Evolutionary conservation across 306 rosid genomes (phyloP).

Genomic region (Dryas alaskensis): DNA sequence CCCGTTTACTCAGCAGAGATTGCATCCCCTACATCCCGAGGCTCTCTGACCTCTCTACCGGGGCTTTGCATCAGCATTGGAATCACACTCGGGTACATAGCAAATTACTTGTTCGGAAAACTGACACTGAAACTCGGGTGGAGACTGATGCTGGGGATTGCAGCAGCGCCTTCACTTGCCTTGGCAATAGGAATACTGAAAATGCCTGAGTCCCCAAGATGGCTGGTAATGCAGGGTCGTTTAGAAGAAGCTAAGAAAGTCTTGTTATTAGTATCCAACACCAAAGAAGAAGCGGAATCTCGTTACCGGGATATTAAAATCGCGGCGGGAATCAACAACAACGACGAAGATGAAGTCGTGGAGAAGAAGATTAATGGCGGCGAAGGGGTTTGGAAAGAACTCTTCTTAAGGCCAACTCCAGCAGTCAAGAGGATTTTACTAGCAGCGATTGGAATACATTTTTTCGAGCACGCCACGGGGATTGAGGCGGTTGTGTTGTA

Average conservation of each 20-base stretch:
- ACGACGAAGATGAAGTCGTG: slow-evolving; percentile 23
- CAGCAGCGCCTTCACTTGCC: slow-evolving; percentile 60
- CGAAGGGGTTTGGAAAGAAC: slow-evolving; percentile 62
- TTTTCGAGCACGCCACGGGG: slow-evolving; percentile 74
- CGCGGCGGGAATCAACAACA: slow-evolving; percentile 51
- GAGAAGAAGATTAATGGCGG: slow-evolving; percentile 6
- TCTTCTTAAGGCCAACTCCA: slow-evolving; percentile 50
- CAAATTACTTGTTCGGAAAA: slow-evolving; percentile 57
- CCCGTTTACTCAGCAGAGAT: slow-evolving; percentile 91
- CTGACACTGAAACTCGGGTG: slow-evolving; percentile 57
- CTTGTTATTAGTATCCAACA: slow-evolving; percentile 36
- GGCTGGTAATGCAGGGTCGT: slow-evolving; percentile 72
- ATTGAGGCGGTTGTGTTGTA: slow-evolving; percentile 77
- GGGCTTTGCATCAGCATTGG: slow-evolving; percentile 77
- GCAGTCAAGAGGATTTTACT: slow-evolving; percentile 61
- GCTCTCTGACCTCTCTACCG: slow-evolving; percentile 64
- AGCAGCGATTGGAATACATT: slow-evolving; percentile 69
- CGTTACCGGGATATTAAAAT: slow-evolving; percentile 59
- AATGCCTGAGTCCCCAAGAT: slow-evolving; percentile 94
- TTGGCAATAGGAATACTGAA: slow-evolving; percentile 44
- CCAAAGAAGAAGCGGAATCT: slow-evolving; percentile 48
- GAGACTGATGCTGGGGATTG: slow-evolving; percentile 83
- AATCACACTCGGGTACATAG: slow-evolving; percentile 62
- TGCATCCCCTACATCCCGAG: slow-evolving; percentile 59
- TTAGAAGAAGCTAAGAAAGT: slow-evolving; percentile 47